These are phyloP conservation scores for Mycena rebaudengoi DNA, from an alignment of 768 basidiomycete genomes.

Conservation along the genomic window DNA sequence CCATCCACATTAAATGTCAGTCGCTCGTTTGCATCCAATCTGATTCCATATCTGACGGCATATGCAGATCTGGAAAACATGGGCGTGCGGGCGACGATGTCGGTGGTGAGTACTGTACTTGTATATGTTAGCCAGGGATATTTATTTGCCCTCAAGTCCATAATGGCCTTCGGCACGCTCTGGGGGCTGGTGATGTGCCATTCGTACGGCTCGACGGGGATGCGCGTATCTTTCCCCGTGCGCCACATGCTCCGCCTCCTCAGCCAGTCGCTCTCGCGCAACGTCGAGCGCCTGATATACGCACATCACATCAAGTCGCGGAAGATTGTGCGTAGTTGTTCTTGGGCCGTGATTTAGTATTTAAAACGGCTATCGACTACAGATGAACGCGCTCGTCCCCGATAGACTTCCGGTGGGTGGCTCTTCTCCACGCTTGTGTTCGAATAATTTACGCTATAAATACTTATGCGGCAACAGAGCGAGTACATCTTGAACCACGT, in stretches of 20 bases:
- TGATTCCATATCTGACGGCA: neutral
- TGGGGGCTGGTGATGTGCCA: conserved; percentile 88
- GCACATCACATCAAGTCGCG: conserved; percentile 77
- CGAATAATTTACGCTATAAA: neutral
- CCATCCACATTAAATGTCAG: conserved; percentile 83
- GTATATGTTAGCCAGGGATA: neutral
- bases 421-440: neutral
- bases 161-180: conserved; percentile 78
- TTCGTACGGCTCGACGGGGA: conserved; percentile 77
- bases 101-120: conserved; percentile 59
- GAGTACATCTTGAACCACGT: conserved; percentile 85
- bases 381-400: conserved; percentile 78
- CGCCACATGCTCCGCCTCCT: conserved; percentile 84
- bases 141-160: conserved; percentile 57
- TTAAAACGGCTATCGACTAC: conserved; percentile 2
- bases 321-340: conserved; percentile 65
- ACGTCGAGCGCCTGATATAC: conserved; percentile 82
- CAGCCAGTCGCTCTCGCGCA: conserved; percentile 81
- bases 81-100: conserved; percentile 87
- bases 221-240: conserved; percentile 87
- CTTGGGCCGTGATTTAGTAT: neutral
- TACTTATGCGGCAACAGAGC: conserved; percentile 42
- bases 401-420: conserved; percentile 65
- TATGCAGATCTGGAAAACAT: conserved; percentile 79
- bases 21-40: neutral